A percentile compares a stretch with the other conserved stretches of the same genome.
Evolutionary conservation across 2,329 filamentous ascomycete species (phyloP).

Genomic region (Ilyonectria destructans): DNA sequence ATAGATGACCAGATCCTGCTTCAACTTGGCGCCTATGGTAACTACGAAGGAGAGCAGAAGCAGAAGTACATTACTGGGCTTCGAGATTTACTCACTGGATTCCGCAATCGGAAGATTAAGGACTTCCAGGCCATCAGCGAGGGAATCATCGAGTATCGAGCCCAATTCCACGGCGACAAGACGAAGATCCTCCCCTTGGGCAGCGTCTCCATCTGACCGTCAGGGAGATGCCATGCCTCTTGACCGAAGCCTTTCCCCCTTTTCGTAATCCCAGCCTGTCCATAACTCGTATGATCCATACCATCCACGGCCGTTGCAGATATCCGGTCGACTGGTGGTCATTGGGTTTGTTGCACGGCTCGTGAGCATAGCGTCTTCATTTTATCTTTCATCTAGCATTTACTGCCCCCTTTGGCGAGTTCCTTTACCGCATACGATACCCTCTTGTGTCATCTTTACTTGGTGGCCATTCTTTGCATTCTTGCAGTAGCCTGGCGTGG

Average conservation of each 20-base stretch:
- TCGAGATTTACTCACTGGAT: constrained; percentile 72
- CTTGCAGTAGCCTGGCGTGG: constrained; percentile 26
- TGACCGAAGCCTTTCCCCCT: constrained; percentile 13
- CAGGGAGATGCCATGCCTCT: constrained; percentile 10
- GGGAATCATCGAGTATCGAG: constrained; percentile 78
- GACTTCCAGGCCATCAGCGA: constrained; percentile 79
- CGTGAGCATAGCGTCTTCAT: constrained; percentile 22
- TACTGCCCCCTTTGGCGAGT: constrained; percentile 12
- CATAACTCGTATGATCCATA: constrained; percentile 31
- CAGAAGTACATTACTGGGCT: constrained; percentile 76
- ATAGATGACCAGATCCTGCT: constrained; percentile 83
- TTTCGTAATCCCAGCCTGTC: constrained; percentile 37
- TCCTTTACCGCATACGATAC: constrained; percentile 36
- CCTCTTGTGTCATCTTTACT: constrained; percentile 30
- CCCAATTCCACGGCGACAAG: constrained; percentile 75
- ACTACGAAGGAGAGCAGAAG: constrained; percentile 74
- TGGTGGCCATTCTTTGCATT: constrained; percentile 11
- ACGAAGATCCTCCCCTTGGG: constrained; percentile 76
- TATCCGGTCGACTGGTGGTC: constrained; percentile 19
- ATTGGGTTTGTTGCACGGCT: constrained; percentile 25
- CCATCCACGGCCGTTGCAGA: constrained; percentile 45
- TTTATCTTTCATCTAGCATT: constrained; percentile 22
- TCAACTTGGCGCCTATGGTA: constrained; percentile 78
- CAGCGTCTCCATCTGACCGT: constrained; percentile 57
- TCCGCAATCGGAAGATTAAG: constrained; percentile 73